phyloP scores from a whole-genome alignment of 2,329 filamentous ascomycete genomes.

The Botrytis tulipae region DNA sequence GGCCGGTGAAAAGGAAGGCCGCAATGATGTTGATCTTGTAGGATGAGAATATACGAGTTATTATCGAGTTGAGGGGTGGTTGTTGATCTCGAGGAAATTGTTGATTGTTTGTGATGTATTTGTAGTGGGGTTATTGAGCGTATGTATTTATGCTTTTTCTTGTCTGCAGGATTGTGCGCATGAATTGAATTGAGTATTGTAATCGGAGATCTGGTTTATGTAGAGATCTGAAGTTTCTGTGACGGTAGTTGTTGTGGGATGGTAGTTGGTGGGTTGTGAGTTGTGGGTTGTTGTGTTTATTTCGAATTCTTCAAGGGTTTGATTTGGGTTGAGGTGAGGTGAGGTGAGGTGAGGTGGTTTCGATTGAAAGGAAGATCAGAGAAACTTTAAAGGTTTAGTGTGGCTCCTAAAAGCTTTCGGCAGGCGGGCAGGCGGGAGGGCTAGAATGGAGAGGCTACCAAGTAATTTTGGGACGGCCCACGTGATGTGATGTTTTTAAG shows the following conservation, averaged over 20 bases:
- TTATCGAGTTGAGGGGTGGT: constrained; percentile 22
- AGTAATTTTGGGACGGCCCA: neutral
- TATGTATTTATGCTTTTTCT: constrained; percentile 7
- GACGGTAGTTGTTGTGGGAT: neutral
- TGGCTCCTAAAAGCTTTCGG: constrained; percentile 7
- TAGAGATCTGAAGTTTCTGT: constrained; percentile 7
- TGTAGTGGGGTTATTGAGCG: constrained; percentile 9
- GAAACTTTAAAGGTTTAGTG: constrained; percentile 19
- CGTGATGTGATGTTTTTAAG: neutral
- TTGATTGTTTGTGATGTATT: constrained; percentile 15
- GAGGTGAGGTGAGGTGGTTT: constrained; percentile 11
- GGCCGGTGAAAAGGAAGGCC: neutral
- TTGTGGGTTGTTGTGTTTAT: neutral
- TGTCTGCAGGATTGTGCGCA: constrained; percentile 24
- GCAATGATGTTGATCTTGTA: neutral
- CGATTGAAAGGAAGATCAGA: constrained; percentile 18
- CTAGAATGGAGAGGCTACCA: neutral
- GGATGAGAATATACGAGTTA: constrained; percentile 2
- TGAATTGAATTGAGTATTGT: constrained; percentile 26
- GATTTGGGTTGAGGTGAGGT: neutral
- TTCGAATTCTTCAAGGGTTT: constrained; percentile 1
- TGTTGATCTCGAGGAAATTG: constrained; percentile 1
- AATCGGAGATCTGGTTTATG: constrained; percentile 6
- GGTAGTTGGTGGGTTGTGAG: neutral
- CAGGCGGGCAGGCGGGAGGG: constrained; percentile 15